Percentiles rank a stretch among this genome's conserved stretches.
Evolutionary conservation across 306 rosid genomes (phyloP).

Genomic region (Morella rubra): DNA sequence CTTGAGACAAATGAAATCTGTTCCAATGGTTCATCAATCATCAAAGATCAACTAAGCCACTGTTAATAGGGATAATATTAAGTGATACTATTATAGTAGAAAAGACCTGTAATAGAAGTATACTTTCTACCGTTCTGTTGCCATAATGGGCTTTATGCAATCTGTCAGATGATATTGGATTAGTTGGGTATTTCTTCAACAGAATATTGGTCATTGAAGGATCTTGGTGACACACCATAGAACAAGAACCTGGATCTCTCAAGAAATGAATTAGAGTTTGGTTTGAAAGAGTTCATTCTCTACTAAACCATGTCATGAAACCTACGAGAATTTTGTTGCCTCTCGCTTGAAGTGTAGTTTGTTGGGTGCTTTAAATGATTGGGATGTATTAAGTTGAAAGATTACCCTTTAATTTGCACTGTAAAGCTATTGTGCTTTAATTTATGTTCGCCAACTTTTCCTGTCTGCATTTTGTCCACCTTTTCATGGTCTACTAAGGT

Average conservation of each 20-base stretch:
- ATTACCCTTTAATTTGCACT: not conserved
- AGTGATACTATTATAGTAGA: no score
- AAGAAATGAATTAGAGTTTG: not conserved
- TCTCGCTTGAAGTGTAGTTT: not conserved
- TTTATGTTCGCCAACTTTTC: not conserved
- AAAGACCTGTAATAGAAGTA: not conserved
- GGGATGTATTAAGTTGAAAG: not conserved
- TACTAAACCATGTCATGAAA: not conserved
- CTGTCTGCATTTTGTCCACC: not conserved
- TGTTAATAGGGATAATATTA: no score
- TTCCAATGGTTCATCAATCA: no score
- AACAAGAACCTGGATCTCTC: not conserved
- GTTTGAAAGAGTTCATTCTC: not conserved
- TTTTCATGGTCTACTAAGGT: not conserved
- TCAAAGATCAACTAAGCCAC: no score
- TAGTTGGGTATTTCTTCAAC: conserved; percentile 1
- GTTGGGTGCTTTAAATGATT: not conserved
- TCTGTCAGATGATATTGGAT: not conserved
- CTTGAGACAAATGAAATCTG: not conserved
- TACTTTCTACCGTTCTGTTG: conserved; percentile 1
- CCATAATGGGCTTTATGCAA: not conserved
- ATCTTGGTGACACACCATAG: not conserved
- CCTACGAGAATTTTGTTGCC: not conserved
- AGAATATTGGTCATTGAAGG: conserved; percentile 2
- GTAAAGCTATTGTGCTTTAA: not conserved